These are phyloP conservation scores for Crucibulum laeve DNA, from an alignment of 768 basidiomycete genomes.

Conservation along the genomic window DNA sequence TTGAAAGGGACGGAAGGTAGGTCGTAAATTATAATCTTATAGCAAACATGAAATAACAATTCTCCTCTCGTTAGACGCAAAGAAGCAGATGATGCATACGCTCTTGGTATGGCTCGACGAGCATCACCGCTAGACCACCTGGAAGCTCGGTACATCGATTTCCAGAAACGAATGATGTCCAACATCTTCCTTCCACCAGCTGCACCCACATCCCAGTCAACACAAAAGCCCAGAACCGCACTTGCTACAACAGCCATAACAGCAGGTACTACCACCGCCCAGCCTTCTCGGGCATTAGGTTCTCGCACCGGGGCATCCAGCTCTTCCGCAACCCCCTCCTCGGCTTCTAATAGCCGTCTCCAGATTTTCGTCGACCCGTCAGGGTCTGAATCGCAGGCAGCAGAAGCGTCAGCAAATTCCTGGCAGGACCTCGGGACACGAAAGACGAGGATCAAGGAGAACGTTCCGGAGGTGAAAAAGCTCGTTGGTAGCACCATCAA, in stretches of 20 bases:
- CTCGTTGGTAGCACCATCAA: constrained; percentile 62
- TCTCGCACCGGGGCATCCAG: constrained; percentile 14
- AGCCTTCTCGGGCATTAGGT: constrained; percentile 22
- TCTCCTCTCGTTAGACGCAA: constrained; percentile 47
- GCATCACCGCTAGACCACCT: constrained; percentile 81
- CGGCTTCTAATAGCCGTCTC: constrained; percentile 52
- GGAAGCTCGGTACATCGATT: constrained; percentile 73
- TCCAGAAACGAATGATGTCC: constrained; percentile 89
- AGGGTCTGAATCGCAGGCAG: constrained; percentile 42
- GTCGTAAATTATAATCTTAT: constrained; percentile 13
- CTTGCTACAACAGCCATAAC: constrained; percentile 38
- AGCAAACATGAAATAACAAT: constrained; percentile 3
- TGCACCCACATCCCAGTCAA: constrained; percentile 24
- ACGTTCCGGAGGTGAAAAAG: constrained; percentile 66
- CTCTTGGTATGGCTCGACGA: constrained; percentile 82
- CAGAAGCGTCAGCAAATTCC: constrained; percentile 36
- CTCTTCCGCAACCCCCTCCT: constrained; percentile 21
- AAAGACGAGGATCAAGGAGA: constrained; percentile 76
- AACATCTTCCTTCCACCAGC: constrained; percentile 33
- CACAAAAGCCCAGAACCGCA: constrained; percentile 26
- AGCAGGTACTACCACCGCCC: constrained; percentile 31
- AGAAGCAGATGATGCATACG: constrained; percentile 87
- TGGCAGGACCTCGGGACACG: constrained; percentile 78
- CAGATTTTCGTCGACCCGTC: constrained; percentile 73
- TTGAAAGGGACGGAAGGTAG: constrained; percentile 82